phyloP scores from a whole-genome alignment of 805 yeast genomes.

The Metschnikowia dekortorum region DNA sequence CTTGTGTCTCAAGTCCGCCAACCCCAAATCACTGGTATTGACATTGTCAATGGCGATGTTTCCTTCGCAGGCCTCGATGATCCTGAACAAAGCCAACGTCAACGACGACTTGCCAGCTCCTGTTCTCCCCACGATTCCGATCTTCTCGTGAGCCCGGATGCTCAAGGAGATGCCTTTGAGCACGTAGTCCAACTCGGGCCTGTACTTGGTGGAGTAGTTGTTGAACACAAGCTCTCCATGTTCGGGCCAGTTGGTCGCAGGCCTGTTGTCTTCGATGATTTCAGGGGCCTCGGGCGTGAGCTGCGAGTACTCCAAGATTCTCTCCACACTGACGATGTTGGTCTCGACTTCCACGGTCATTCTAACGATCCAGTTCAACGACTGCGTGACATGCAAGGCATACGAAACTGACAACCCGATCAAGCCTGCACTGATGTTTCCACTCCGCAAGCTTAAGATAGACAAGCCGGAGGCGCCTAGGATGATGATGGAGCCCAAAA shows the following conservation, averaged over 20 bases:
- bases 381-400: constrained; percentile 88
- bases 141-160: constrained; percentile 36
- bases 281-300: constrained; percentile 83
- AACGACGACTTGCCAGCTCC: constrained; percentile 46
- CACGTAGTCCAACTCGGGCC: constrained; percentile 43
- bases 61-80: constrained; percentile 38
- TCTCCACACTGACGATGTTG: constrained; percentile 93
- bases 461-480: constrained; percentile 81
- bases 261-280: constrained; percentile 59
- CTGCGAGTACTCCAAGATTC: constrained; percentile 83
- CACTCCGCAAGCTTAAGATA: constrained; percentile 62
- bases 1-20: constrained; percentile 40
- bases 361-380: constrained; percentile 95
- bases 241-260: constrained; percentile 41
- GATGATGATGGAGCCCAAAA: constrained; percentile 84
- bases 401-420: constrained; percentile 93
- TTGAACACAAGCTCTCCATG: constrained; percentile 34
- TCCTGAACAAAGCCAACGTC: constrained; percentile 41
- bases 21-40: constrained; percentile 34
- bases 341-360: constrained; percentile 99
- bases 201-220: constrained; percentile 38
- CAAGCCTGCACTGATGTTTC: constrained; percentile 78
- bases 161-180: constrained; percentile 35
- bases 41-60: constrained; percentile 33
- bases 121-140: constrained; percentile 44